Percentiles rank a stretch among this genome's conserved stretches.
phyloP scores from a whole-genome alignment of 2,329 filamentous ascomycete genomes.

The Corinectria fuckeliana region DNA sequence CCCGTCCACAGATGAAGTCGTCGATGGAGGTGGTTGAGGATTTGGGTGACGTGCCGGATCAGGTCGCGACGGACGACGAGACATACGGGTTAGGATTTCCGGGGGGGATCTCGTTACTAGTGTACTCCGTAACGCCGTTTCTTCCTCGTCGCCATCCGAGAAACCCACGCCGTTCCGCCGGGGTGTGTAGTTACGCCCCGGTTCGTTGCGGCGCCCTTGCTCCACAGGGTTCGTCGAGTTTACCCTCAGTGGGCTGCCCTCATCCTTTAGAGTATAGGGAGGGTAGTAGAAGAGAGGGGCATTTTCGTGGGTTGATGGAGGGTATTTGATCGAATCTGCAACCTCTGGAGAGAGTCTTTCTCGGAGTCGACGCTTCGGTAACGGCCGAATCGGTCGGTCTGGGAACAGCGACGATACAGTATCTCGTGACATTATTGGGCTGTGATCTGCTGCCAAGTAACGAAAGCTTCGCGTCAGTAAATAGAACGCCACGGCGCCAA shows the following conservation, averaged over 20 bases:
- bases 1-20: slow-evolving; percentile 77
- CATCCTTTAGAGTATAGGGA: slow-evolving; percentile 61
- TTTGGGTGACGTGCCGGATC: slow-evolving; percentile 55
- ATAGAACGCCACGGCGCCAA: slow-evolving; percentile 28
- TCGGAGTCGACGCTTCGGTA: slow-evolving; percentile 87
- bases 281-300: slow-evolving; percentile 74
- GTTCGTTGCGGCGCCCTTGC: slow-evolving; percentile 33
- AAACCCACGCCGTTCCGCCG: slow-evolving; percentile 52
- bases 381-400: slow-evolving; percentile 88
- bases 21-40: slow-evolving; percentile 68
- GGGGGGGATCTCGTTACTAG: slow-evolving; percentile 54
- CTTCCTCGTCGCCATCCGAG: slow-evolving; percentile 68
- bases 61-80: slow-evolving; percentile 51
- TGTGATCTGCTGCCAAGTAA: slow-evolving; percentile 47
- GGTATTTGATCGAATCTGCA: slow-evolving; percentile 82
- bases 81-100: slow-evolving; percentile 52
- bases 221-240: slow-evolving; percentile 31
- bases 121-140: slow-evolving; percentile 46
- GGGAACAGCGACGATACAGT: slow-evolving; percentile 82
- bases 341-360: slow-evolving; percentile 87
- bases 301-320: slow-evolving; percentile 73
- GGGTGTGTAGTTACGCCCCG: slow-evolving; percentile 34
- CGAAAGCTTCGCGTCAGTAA: slow-evolving; percentile 38
- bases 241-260: slow-evolving; percentile 38
- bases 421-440: slow-evolving; percentile 70